phyloP scores from a whole-genome alignment of 345 rosid genomes.

The Eucalyptus guilfoylei region DNA sequence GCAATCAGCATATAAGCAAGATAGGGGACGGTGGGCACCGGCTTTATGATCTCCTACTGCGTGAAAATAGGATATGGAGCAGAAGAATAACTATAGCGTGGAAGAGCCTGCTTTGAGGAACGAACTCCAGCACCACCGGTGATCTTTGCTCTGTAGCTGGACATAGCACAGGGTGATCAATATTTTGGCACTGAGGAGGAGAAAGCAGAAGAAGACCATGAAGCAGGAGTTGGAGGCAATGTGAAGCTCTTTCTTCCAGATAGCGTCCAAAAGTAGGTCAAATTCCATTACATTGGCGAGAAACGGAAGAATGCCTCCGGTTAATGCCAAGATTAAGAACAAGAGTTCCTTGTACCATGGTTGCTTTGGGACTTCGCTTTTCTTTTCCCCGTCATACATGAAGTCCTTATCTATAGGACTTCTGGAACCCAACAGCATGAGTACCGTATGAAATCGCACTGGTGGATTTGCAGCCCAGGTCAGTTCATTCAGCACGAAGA shows the following conservation, averaged over 20 bases:
- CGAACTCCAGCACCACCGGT: conserved; percentile 34
- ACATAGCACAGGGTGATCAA: conserved; percentile 20
- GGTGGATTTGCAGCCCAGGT: background rate
- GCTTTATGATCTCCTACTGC: conserved; percentile 19
- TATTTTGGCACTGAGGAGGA: conserved; percentile 22
- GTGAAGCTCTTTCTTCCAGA: conserved; percentile 29
- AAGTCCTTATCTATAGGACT: background rate
- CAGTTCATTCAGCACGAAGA: background rate
- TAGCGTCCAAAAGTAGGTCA: conserved; percentile 19
- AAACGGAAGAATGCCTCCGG: conserved; percentile 18
- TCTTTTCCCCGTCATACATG: background rate
- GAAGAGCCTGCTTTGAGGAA: conserved; percentile 26
- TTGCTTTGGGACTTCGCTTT: conserved; percentile 15
- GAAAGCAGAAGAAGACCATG: conserved; percentile 17
- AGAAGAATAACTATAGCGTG: conserved; percentile 12
- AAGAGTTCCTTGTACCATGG: conserved; percentile 19
- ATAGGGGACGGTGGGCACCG: conserved; percentile 16
- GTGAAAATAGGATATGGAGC: conserved; percentile 23
- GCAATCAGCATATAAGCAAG: conserved; percentile 20
- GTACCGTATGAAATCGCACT: conserved; percentile 28
- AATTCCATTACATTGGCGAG: background rate
- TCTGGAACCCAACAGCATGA: conserved; percentile 2
- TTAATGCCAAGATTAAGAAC: conserved; percentile 7
- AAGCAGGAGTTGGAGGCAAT: conserved; percentile 20
- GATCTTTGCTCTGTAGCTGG: conserved; percentile 23